Evolutionary conservation across 805 yeast species (phyloP), one percentile per base, ranked within the genome.

Genomic region (Zygosaccharomyces siamensis): DNA sequence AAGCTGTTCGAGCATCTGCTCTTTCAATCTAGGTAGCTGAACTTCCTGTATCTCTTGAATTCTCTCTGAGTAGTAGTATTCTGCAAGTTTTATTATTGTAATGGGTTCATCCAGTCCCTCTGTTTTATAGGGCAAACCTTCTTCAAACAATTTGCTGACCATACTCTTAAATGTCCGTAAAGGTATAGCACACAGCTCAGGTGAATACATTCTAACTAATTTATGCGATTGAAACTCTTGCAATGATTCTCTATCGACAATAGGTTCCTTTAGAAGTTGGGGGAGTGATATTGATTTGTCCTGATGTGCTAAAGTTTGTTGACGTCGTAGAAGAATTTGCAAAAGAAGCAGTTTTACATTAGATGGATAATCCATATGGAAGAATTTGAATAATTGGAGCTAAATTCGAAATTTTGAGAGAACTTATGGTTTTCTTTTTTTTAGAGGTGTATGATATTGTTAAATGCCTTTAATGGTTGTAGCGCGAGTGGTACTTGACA

Each of bases 281-380:
- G 55, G 48, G 14, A 57, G 37, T 14, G 56, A 41, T 14, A 55
- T 24, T 2, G 57, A 45, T 33, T 56, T 55, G 30, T 58, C 57
- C 6, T 44, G 48, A 33, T 59, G 62, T 5, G 54, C 49, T 21
- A 64, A 41, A 16, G 35, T 42, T 43, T 64, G 65, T 37, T 66
- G 70, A 6, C 67, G 55, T 23, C 57, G 56, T 12, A 66, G 48
- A 7, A 57, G 37, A 2, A 62, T 51, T 39, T 66, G 70, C 12
- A 66, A 43, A 7, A 65, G 48, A 14, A 66, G 47, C 4, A 66
- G 52, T 2, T 53, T 38, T n/a, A 62, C 53, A 40, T 62, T 62
- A 1, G 58, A 41, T 3, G 64, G 61, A 32, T 54, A 55, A 6
- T 48, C 52, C 56, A 53, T 53, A 16, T 14, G 12, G 20, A 2